These are phyloP conservation scores for Pulveroboletus sp. DNA, from an alignment of 768 basidiomycete genomes.

Conservation along the genomic window DNA sequence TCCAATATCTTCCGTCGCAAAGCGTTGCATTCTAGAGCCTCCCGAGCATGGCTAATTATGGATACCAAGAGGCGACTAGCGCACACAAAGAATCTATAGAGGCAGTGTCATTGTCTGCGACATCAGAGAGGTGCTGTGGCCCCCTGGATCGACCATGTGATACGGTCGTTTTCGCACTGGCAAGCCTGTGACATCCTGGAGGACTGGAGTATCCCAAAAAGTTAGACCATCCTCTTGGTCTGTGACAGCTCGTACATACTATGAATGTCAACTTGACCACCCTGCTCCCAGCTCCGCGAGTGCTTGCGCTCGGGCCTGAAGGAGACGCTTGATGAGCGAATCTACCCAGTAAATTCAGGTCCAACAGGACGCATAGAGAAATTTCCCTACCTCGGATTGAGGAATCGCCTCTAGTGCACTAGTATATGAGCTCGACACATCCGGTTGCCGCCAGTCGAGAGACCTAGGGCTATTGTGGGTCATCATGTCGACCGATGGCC, in stretches of 20 bases:
- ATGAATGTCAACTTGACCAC: conserved; percentile 32
- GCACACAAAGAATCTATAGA: conserved; percentile 35
- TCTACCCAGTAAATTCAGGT: conserved; percentile 32
- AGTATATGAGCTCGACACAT: conserved; percentile 28
- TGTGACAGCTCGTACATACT: conserved; percentile 19
- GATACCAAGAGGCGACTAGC: conserved; percentile 20
- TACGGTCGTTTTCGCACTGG: conserved; percentile 60
- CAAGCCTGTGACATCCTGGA: conserved; percentile 48
- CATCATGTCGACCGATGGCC: conserved; percentile 31
- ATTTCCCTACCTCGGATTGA: conserved; percentile 30
- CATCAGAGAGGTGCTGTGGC: conserved; percentile 47
- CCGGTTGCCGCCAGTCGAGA: conserved; percentile 32
- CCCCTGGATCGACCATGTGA: conserved; percentile 58
- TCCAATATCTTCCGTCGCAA: conserved; percentile 7
- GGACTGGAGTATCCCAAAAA: conserved; percentile 13
- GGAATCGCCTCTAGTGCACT: conserved; percentile 29
- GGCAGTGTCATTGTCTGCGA: conserved; percentile 52
- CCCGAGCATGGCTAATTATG: conserved; percentile 9
- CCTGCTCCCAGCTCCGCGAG: conserved; percentile 58
- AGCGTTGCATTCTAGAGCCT: conserved; percentile 14
- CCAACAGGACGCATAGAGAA: conserved; percentile 11
- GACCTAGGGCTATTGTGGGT: conserved; percentile 32
- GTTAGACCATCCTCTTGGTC: conserved; percentile 7
- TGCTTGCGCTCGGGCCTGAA: conserved; percentile 50
- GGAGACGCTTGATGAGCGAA: conserved; percentile 36